phyloP scores from a whole-genome alignment of 352 stramenopile species.

The Phytophthora pistaciae region DNA sequence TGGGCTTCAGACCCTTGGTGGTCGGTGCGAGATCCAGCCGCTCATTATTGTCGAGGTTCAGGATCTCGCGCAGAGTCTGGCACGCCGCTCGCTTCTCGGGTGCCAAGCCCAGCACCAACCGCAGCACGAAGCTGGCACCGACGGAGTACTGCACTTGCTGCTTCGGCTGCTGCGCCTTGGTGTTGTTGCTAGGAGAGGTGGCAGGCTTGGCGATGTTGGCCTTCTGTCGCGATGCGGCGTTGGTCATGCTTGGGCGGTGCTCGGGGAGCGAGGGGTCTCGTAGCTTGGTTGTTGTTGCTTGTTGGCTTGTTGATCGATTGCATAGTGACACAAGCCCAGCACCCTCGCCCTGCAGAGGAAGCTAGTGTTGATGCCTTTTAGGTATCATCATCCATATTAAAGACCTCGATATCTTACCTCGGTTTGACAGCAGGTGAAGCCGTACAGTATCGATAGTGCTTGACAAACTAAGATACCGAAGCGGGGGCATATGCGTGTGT shows the following conservation, averaged over 20 bases:
- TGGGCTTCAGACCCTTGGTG: conserved; percentile 5
- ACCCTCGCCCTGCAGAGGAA: too few species aligned
- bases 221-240: conserved; percentile 15
- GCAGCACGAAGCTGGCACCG: conserved; percentile 19
- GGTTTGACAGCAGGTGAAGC: too few species aligned
- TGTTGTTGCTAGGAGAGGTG: neutral
- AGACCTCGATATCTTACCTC: too few species aligned
- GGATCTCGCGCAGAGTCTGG: conserved; percentile 20
- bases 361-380: too few species aligned
- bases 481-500: too few species aligned
- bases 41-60: conserved; percentile 8
- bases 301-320: neutral
- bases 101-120: conserved; percentile 21
- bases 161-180: conserved; percentile 21
- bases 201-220: conserved; percentile 1
- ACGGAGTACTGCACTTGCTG: conserved; percentile 9
- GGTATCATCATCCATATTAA: too few species aligned
- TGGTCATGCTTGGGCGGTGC: conserved; percentile 10
- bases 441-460: too few species aligned
- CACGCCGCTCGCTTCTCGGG: conserved; percentile 29
- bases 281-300: neutral
- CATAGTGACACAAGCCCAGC: neutral
- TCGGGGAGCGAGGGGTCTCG: neutral
- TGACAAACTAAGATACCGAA: too few species aligned
- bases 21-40: conserved; percentile 10